These are phyloP conservation scores for Geranium brycei DNA, from an alignment of 345 rosid species.

Conservation along the genomic window DNA sequence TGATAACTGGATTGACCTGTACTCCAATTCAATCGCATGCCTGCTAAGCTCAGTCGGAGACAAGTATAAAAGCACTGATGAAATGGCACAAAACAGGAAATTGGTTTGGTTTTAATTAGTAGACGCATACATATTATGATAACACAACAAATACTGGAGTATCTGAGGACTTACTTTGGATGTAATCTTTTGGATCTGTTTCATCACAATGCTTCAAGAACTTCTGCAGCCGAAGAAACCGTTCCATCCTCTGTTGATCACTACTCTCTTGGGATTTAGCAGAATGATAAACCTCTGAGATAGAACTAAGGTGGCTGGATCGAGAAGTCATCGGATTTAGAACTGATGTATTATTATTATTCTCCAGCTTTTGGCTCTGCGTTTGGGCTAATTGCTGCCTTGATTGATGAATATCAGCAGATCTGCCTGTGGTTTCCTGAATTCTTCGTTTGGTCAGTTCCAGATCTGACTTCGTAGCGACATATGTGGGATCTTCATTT, in stretches of 20 bases:
- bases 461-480: not conserved
- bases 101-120: not conserved
- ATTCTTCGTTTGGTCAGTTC: not conserved
- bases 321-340: not conserved
- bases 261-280: constrained; percentile 9
- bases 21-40: constrained; percentile 28
- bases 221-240: constrained; percentile 17
- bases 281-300: not conserved
- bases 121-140: not conserved
- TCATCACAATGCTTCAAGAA: constrained; percentile 19
- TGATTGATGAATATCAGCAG: not conserved
- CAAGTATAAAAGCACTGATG: constrained; percentile 1
- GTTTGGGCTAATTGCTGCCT: not conserved
- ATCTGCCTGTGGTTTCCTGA: not conserved
- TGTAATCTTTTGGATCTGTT: constrained; percentile 20
- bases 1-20: constrained; percentile 26
- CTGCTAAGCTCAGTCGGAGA: constrained; percentile 24
- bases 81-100: not conserved
- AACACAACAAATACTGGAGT: not conserved
- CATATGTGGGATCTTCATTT: not conserved
- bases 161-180: constrained; percentile 19
- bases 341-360: not conserved
- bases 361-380: not conserved
- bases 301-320: not conserved
- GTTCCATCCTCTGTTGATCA: constrained; percentile 21